Evolutionary conservation across 2,329 filamentous ascomycete genomes (phyloP), one percentile per base, ranked within the genome.

Genomic region (Lasiodiplodia hormozganensis): DNA sequence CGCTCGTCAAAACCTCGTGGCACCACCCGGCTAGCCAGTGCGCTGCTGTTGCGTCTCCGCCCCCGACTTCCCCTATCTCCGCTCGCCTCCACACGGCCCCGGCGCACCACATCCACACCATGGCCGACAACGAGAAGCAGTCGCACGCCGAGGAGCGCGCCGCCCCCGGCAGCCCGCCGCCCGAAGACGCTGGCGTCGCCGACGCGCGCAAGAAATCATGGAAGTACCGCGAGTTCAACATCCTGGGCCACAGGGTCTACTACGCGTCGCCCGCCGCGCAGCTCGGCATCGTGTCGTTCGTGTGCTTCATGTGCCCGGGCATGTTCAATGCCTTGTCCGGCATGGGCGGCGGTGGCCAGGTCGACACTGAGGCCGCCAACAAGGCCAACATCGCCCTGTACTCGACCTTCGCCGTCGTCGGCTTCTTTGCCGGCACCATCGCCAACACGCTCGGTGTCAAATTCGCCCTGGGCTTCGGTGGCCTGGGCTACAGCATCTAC

Each of bases 401-500:
- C 82, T 88, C 88, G 70, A 91, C 89, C 43, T 93, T 93, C 76
- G 87, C 87, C 68, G 85, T 89, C 2, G 83, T 89, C 14, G 87
- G 87, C 18, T 89, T 89, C 82, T 87, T 89, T 71, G 87, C 87
- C 57, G 88, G 88, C 68, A 94, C 91, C 65, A 87, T 94, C 75
- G 90, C 90, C 81, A 96, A 96, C 82, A 87, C 87, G 71, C 84
- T 94, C 66, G 92, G 92, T 68, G 86, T 94, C 70, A 88, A 87
- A 74, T 76, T 85, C 54, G 90, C 91, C 18, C 82, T 95, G 62
- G 85, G 88, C 5, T 85, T 94, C 71, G 92, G 92, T 70, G 92
- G 92, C 16, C 79, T 94, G 65, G 92, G 92, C 66, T 95, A 95
- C 82, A 89, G 87, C 75, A 82, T 94, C 78, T 94, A 94, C 77